phyloP scores from a whole-genome alignment of 768 basidiomycete species.

The Suillus bovinus region DNA sequence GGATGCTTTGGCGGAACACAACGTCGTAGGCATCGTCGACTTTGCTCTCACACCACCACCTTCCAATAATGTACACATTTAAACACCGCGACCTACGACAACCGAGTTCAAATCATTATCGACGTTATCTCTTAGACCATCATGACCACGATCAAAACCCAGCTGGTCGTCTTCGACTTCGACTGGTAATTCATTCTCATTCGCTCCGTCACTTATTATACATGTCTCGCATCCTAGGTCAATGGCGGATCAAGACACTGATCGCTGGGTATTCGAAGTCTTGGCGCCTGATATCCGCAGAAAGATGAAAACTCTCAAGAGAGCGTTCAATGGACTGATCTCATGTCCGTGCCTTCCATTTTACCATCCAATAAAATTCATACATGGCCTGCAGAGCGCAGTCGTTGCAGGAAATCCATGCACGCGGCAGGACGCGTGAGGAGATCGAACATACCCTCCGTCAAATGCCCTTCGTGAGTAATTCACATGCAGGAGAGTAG shows the following conservation, averaged over 20 bases:
- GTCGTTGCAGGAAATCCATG: conserved; percentile 70
- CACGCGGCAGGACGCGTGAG: conserved; percentile 63
- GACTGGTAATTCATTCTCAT: conserved; percentile 67
- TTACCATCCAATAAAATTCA: neutral
- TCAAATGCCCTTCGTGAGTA: conserved; percentile 82
- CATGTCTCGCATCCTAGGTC: conserved; percentile 51
- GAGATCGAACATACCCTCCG: conserved; percentile 79
- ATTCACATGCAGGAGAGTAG: neutral
- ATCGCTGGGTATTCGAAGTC: conserved; percentile 91
- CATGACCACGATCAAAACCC: conserved; percentile 41
- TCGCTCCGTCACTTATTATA: neutral
- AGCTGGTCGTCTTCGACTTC: conserved; percentile 94
- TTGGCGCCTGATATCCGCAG: conserved; percentile 82
- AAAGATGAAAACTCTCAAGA: conserved; percentile 70
- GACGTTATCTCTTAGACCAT: conserved; percentile 25
- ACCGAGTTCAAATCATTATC: conserved; percentile 39
- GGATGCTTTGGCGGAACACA: conserved; percentile 73
- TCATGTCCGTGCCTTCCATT: conserved; percentile 63
- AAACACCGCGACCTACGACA: conserved; percentile 11
- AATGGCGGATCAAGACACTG: conserved; percentile 93
- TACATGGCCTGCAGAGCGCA: conserved; percentile 55
- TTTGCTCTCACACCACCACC: conserved; percentile 10
- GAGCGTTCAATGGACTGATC: conserved; percentile 87
- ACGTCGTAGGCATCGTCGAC: conserved; percentile 57
- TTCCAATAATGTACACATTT: conserved; percentile 11